Conservation (phyloP, 1,139 yeast genomes). For the Protomyces lactucae-debilis region DNA sequence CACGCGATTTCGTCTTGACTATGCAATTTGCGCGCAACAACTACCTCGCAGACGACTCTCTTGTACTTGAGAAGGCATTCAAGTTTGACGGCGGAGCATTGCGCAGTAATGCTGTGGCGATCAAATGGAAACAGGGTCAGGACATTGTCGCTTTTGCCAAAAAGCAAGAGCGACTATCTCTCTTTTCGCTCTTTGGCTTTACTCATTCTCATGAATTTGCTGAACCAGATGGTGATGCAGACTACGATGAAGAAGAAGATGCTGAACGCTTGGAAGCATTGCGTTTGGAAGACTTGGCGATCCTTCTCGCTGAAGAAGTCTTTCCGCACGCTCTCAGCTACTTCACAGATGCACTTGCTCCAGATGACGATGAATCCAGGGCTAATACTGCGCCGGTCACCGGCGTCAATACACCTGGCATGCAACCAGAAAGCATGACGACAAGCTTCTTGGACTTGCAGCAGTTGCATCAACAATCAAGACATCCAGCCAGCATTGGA, state of each 20-base stretch:
- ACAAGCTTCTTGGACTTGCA: slow-evolving; percentile 17
- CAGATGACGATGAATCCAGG: neutral
- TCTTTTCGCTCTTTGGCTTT: slow-evolving; percentile 19
- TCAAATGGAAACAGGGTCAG: slow-evolving; percentile 10
- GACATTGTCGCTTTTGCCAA: slow-evolving; percentile 4
- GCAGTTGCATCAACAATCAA: neutral
- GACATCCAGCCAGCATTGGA: neutral
- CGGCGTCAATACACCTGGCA: slow-evolving; percentile 6
- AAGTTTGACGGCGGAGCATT: slow-evolving; percentile 16
- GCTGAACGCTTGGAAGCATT: slow-evolving; percentile 11
- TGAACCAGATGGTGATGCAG: neutral
- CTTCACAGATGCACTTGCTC: slow-evolving; percentile 20
- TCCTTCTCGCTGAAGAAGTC: slow-evolving; percentile 18
- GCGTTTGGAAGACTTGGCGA: slow-evolving; percentile 19
- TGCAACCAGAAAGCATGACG: slow-evolving; percentile 17
- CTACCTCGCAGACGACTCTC: slow-evolving; percentile 8
- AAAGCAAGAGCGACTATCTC: slow-evolving; percentile 6
- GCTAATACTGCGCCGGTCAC: neutral
- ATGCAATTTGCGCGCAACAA: slow-evolving; percentile 6
- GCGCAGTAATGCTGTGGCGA: neutral
- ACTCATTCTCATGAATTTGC: neutral
- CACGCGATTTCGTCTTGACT: slow-evolving; percentile 12
- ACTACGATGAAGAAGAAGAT: neutral
- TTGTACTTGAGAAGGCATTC: slow-evolving; percentile 8
- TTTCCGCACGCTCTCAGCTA: slow-evolving; percentile 22